A percentile compares a stretch with the other conserved stretches of the same genome.
Evolutionary conservation across 1,139 yeast species (phyloP).

Genomic region (Saccharomyces hybrid): DNA sequence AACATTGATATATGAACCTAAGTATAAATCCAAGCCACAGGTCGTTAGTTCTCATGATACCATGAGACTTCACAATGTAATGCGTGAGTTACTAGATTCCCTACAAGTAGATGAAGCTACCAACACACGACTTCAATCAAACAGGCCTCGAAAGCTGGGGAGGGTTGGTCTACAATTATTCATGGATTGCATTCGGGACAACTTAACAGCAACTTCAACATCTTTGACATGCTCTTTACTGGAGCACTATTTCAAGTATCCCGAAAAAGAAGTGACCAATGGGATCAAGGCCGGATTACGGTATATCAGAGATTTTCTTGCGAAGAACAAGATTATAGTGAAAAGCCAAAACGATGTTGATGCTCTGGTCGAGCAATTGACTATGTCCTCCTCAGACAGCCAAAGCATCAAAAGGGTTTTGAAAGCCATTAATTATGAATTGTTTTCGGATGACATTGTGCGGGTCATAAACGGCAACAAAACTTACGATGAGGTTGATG

Average conservation of each 20-base stretch:
- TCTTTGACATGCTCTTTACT: slow-evolving; percentile 15
- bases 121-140: slow-evolving; percentile 4
- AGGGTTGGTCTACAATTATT: slow-evolving; percentile 25
- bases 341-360: slow-evolving; percentile 14
- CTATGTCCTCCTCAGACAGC: slow-evolving; percentile 11
- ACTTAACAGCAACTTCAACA: slow-evolving; percentile 19
- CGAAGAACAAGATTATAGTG: slow-evolving; percentile 13
- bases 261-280: slow-evolving; percentile 11
- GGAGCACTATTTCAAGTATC: slow-evolving; percentile 16
- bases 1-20: slow-evolving; percentile 20
- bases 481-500: slow-evolving; percentile 22
- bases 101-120: slow-evolving; percentile 16
- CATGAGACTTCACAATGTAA: slow-evolving; percentile 15
- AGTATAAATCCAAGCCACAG: slow-evolving; percentile 20
- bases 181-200: slow-evolving; percentile 16
- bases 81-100: slow-evolving; percentile 19
- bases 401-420: slow-evolving; percentile 15
- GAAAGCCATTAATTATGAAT: slow-evolving; percentile 19
- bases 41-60: slow-evolving; percentile 20
- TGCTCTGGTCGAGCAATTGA: slow-evolving; percentile 11
- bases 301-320: slow-evolving; percentile 14
- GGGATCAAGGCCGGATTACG: slow-evolving; percentile 12
- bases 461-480: slow-evolving; percentile 26
- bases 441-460: slow-evolving; percentile 25
- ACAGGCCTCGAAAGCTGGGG: slow-evolving; percentile 16